Conservation (phyloP, 2,329 filamentous ascomycete species). For the Trichoderma atroviride region DNA sequence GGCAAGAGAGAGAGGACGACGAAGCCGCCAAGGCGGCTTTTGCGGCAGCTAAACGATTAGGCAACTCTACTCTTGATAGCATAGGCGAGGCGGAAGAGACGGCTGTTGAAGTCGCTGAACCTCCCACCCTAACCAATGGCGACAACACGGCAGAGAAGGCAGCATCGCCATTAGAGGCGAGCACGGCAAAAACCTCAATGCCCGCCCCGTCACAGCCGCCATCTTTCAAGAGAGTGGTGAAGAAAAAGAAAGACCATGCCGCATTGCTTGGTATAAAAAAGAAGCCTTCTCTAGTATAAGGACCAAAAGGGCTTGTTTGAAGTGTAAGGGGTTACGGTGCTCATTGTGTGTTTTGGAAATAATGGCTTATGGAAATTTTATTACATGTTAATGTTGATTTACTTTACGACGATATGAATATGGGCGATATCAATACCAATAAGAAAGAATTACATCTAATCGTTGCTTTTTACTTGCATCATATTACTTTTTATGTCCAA, state of each 20-base stretch:
- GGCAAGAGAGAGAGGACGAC: slow-evolving; percentile 78
- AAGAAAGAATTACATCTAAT: background rate
- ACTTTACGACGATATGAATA: background rate
- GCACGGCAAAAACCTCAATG: slow-evolving; percentile 35
- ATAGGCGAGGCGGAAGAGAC: slow-evolving; percentile 32
- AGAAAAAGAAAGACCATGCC: slow-evolving; percentile 83
- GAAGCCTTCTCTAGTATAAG: slow-evolving; percentile 63
- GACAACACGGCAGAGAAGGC: background rate
- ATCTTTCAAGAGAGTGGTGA: slow-evolving; percentile 74
- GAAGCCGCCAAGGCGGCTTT: slow-evolving; percentile 82
- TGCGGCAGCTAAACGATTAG: slow-evolving; percentile 58
- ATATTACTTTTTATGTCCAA: background rate
- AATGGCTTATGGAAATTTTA: background rate
- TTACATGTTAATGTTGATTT: background rate
- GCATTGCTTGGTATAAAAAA: slow-evolving; percentile 85
- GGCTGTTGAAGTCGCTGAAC: slow-evolving; percentile 42
- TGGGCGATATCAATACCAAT: background rate
- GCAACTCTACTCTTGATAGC: background rate
- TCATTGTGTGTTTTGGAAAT: background rate
- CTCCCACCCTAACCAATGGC: background rate
- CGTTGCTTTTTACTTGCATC: background rate
- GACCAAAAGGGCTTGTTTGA: background rate
- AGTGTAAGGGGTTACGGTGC: background rate
- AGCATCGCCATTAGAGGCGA: slow-evolving; percentile 28
- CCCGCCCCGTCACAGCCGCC: slow-evolving; percentile 48